phyloP scores from a whole-genome alignment of 306 rosid species.

The Begonia peltatifolia region DNA sequence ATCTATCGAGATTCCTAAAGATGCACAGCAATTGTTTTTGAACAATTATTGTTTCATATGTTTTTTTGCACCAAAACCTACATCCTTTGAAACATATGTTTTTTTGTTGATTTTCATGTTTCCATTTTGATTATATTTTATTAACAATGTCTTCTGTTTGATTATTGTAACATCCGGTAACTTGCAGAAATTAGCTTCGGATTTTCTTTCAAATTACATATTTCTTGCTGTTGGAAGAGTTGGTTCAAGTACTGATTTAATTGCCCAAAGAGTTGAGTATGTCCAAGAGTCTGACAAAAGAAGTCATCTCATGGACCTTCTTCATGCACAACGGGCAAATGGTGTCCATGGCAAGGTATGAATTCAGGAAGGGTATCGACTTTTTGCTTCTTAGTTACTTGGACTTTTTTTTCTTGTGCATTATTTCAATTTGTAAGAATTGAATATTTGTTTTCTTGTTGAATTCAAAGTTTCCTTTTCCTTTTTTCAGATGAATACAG shows the following conservation, averaged over 20 bases:
- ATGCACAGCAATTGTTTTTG: no score
- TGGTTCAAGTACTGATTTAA: constrained; percentile 91
- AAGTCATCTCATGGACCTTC: constrained; percentile 96
- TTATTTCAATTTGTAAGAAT: no score
- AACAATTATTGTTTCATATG: no score
- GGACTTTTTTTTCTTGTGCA: no score
- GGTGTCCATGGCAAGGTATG: constrained; percentile 57
- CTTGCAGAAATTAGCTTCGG: constrained; percentile 79
- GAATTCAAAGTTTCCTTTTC: no score
- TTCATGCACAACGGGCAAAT: constrained; percentile 88
- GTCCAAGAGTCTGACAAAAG: constrained; percentile 89
- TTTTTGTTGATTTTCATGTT: not conserved
- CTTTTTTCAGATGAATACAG: no score
- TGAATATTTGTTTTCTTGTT: no score
- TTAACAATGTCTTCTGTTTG: not conserved
- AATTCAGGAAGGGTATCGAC: not conserved
- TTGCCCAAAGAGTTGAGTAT: constrained; percentile 83
- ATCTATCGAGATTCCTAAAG: not conserved
- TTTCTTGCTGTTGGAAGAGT: constrained; percentile 97
- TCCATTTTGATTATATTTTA: not conserved
- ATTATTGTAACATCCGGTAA: not conserved
- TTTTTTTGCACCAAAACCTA: not conserved
- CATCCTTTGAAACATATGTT: not conserved
- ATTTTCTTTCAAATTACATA: constrained; percentile 72
- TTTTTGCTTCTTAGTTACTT: not conserved